Evolutionary conservation across 164 flowering plant species (phyloP).

Genomic region (Saururus chinensis): DNA sequence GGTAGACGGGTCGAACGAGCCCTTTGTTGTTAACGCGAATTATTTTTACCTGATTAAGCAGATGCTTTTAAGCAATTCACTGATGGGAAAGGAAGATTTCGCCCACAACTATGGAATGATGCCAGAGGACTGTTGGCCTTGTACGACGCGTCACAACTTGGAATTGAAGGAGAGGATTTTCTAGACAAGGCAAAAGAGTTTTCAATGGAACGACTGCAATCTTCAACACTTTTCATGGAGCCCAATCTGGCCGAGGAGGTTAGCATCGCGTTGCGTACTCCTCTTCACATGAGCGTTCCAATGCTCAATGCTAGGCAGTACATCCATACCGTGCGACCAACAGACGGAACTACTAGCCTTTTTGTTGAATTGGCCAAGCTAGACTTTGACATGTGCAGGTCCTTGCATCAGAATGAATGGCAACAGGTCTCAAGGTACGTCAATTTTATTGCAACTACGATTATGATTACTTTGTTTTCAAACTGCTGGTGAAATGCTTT

Average conservation of each 20-base stretch:
- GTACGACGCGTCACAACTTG: slow-evolving; percentile 27
- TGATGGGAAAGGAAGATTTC: not conserved
- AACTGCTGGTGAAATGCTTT: not conserved
- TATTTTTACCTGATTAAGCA: too few species aligned
- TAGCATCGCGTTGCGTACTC: slow-evolving; percentile 18
- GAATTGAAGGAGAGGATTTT: slow-evolving; percentile 35
- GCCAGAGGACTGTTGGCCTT: slow-evolving; percentile 1
- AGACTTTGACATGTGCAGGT: slow-evolving; percentile 25
- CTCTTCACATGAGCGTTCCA: slow-evolving; percentile 34
- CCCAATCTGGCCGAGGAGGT: slow-evolving; percentile 12
- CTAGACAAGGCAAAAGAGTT: slow-evolving; percentile 35
- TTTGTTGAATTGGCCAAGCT: slow-evolving; percentile 24
- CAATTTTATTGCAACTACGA: not conserved
- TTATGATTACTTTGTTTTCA: not conserved
- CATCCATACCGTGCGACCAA: slow-evolving; percentile 2
- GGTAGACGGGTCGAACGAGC: too few species aligned
- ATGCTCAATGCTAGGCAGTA: slow-evolving; percentile 20
- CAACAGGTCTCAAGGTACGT: slow-evolving; percentile 31
- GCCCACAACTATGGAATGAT: not conserved
- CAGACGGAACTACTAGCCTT: slow-evolving; percentile 1
- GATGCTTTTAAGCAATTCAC: not conserved
- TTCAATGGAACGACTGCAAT: slow-evolving; percentile 18
- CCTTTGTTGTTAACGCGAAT: too few species aligned
- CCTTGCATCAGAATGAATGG: slow-evolving; percentile 30
- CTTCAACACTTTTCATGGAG: slow-evolving; percentile 1